Evolutionary conservation across 495 filamentous ascomycete genomes (phyloP), one percentile per base, ranked within the genome.

Genomic region (Tuber melanosporum): DNA sequence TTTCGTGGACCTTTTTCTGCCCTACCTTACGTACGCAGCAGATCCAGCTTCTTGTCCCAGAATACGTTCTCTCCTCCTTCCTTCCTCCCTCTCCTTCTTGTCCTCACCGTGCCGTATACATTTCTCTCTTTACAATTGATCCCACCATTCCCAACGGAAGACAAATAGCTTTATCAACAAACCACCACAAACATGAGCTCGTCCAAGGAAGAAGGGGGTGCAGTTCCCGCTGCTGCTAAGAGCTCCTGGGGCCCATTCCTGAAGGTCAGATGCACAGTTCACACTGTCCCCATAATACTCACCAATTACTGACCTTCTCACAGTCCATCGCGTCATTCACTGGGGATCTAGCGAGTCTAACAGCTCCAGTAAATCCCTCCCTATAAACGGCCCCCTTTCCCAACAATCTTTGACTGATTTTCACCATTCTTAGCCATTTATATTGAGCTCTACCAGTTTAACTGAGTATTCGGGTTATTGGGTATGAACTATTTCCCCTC

Each of bases 381-480:
- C n/a, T 32, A 66, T 17, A 66, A 66, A 66, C 57, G 26, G 4
- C 14, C 57, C 57, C 26, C 32, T 66, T 66, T 36, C 62, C 62
- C 70, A 26, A 80, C 71, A 42, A 70, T 79, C 22, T 69, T 36
- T 66, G 52, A 66, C 71, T 15, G 17, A n/a, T 73, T 73, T 72
- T 17, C 52, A 42, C 17, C 43, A 43, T 43, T 44, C 70, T 15
- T 41, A 83, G 52, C 93, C 95, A 17, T 99, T 98, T 84, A 98
- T 99, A 85, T 91, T 98, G 57, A 95, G 93, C 72, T 90, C 92
- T 42, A 97, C 92, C 75, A 97, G 93, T 80, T 88, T 99, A 73
- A 92, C 92, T 79, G 95, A 99, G 84, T 99, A 95, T 87, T 94
- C 92, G 76, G 93, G 94, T 71, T 98, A 98, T 87, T 99, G 95